Evolutionary conservation across 2,329 filamentous ascomycete genomes (phyloP).

Genomic region (Fusarium azukiicola): DNA sequence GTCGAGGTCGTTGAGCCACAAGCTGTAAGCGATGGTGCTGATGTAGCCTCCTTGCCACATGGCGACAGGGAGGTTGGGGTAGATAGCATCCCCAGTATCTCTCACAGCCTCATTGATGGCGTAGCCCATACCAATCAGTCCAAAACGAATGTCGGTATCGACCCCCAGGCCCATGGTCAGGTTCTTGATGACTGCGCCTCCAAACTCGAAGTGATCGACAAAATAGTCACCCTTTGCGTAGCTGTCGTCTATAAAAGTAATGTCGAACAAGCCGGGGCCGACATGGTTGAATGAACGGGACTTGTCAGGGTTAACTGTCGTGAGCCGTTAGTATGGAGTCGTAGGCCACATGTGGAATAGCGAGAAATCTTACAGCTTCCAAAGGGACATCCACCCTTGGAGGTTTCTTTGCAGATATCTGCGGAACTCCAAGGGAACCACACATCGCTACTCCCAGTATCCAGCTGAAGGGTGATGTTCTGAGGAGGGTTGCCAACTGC

Average conservation of each 20-base stretch:
- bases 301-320: slow-evolving; percentile 66
- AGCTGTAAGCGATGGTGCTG: slow-evolving; percentile 84
- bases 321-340: slow-evolving; percentile 46
- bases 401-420: slow-evolving; percentile 62
- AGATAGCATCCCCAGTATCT: slow-evolving; percentile 58
- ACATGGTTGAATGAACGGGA: slow-evolving; percentile 72
- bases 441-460: slow-evolving; percentile 83
- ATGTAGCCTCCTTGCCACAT: slow-evolving; percentile 83
- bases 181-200: slow-evolving; percentile 72
- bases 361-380: slow-evolving; percentile 69
- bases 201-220: slow-evolving; percentile 76
- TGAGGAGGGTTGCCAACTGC: slow-evolving; percentile 79
- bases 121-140: slow-evolving; percentile 81
- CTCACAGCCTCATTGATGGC: slow-evolving; percentile 72
- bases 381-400: slow-evolving; percentile 61
- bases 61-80: slow-evolving; percentile 82
- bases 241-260: slow-evolving; percentile 81
- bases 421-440: slow-evolving; percentile 74
- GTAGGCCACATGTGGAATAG: not conserved
- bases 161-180: slow-evolving; percentile 79
- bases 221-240: slow-evolving; percentile 79
- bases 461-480: slow-evolving; percentile 77
- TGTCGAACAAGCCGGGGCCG: slow-evolving; percentile 71
- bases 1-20: slow-evolving; percentile 82
- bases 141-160: slow-evolving; percentile 76